These are phyloP conservation scores for Scopulariopsis brevicaulis DNA, from an alignment of 2,329 filamentous ascomycete species.

Conservation along the genomic window DNA sequence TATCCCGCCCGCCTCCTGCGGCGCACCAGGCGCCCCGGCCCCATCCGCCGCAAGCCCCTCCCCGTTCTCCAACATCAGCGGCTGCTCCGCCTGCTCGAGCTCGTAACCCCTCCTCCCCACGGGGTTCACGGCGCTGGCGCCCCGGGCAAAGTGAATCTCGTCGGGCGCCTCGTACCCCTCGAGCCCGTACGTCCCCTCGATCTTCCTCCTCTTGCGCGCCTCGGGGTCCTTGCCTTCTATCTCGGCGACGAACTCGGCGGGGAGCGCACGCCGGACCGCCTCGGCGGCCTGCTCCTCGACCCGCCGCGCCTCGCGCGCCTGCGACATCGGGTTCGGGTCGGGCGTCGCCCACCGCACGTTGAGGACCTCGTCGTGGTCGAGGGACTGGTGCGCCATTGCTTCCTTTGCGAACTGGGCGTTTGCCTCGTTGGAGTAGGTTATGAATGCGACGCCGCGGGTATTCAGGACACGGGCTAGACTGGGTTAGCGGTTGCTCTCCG, in stretches of 20 bases:
- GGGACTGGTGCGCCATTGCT: slow-evolving; percentile 86
- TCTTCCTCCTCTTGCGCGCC: slow-evolving; percentile 75
- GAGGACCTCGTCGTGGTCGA: slow-evolving; percentile 85
- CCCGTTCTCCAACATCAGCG: slow-evolving; percentile 38
- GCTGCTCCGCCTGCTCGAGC: slow-evolving; percentile 46
- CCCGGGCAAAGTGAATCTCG: slow-evolving; percentile 81
- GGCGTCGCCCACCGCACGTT: slow-evolving; percentile 97
- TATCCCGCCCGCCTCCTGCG: slow-evolving; percentile 48
- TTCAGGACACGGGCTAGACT: slow-evolving; percentile 64
- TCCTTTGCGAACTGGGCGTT: slow-evolving; percentile 89
- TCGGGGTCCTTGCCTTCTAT: slow-evolving; percentile 86
- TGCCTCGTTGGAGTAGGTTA: slow-evolving; percentile 86
- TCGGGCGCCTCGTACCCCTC: slow-evolving; percentile 91
- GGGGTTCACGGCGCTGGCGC: slow-evolving; percentile 55
- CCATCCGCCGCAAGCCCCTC: slow-evolving; percentile 31
- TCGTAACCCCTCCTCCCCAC: slow-evolving; percentile 47
- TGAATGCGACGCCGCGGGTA: slow-evolving; percentile 80
- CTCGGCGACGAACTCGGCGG: slow-evolving; percentile 83
- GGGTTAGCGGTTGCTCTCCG: neutral
- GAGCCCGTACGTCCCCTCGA: slow-evolving; percentile 80
- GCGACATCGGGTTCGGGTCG: slow-evolving; percentile 89
- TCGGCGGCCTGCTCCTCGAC: slow-evolving; percentile 96
- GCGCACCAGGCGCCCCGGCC: slow-evolving; percentile 26
- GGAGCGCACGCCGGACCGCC: slow-evolving; percentile 77
- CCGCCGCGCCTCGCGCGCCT: slow-evolving; percentile 76